Evolutionary conservation across 306 rosid species (phyloP).

Genomic region (Prunus padus): DNA sequence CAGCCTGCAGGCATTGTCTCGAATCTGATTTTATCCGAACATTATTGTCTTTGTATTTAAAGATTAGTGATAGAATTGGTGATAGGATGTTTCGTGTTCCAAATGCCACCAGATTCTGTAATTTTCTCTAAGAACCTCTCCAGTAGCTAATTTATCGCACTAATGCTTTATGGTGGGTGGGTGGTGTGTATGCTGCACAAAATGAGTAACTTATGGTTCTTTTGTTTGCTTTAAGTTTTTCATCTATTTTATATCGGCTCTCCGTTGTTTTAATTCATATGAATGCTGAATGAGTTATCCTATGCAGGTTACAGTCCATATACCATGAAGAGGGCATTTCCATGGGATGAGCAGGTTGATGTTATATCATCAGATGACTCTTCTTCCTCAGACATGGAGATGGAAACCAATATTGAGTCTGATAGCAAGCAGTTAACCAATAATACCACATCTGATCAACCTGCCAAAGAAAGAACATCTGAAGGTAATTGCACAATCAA

Average conservation of each 20-base stretch:
- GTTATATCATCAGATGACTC: conserved; percentile 49
- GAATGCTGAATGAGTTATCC: neutral
- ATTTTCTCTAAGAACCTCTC: neutral
- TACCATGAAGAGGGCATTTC: conserved; percentile 58
- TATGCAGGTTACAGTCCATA: conserved; percentile 18
- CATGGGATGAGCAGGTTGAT: conserved; percentile 51
- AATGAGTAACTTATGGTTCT: conserved; percentile 3
- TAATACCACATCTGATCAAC: conserved; percentile 6
- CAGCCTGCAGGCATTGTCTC: neutral
- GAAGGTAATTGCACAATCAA: conserved; percentile 42
- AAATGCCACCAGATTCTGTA: neutral
- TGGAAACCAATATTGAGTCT: conserved; percentile 19
- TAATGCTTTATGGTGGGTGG: neutral
- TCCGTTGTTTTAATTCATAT: neutral
- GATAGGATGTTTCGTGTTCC: neutral
- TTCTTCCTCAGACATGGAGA: conserved; percentile 46
- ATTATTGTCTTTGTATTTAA: neutral
- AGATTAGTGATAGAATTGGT: neutral
- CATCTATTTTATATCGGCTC: neutral
- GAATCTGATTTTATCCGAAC: neutral
- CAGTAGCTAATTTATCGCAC: neutral
- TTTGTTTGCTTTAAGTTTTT: neutral
- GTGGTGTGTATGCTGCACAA: neutral
- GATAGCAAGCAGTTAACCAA: conserved; percentile 20
- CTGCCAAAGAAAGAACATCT: conserved; percentile 25